A percentile compares a stretch with the other conserved stretches of the same genome.
Evolutionary conservation across 1,284 basidiomycete species (phyloP).

Genomic region (Chalciporus piperatoides): DNA sequence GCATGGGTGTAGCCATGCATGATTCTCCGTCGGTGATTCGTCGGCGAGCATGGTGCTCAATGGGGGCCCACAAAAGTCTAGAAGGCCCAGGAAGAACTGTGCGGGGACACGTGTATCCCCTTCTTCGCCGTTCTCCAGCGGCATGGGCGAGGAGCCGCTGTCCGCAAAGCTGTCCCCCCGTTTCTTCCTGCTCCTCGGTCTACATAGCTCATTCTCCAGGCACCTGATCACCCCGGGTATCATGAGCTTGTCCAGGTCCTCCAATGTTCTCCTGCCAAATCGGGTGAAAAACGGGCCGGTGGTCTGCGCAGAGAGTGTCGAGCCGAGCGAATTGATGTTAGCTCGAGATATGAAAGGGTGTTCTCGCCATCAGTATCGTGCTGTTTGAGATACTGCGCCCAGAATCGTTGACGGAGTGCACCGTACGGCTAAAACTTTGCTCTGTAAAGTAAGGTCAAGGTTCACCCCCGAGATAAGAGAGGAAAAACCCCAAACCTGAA

Average conservation of each 20-base stretch:
- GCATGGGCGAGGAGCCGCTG: conserved; percentile 41
- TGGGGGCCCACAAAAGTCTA: conserved; percentile 64
- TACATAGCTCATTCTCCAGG: conserved; percentile 75
- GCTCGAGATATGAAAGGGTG: too few species aligned
- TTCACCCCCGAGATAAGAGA: conserved; percentile 16
- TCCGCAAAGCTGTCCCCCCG: conserved; percentile 40
- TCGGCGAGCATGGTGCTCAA: conserved; percentile 29
- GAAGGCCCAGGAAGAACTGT: conserved; percentile 43
- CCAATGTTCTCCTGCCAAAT: conserved; percentile 61
- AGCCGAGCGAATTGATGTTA: too few species aligned
- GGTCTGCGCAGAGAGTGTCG: conserved; percentile 81
- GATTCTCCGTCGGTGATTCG: conserved; percentile 22
- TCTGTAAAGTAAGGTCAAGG: conserved; percentile 30
- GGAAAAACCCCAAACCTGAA: conserved; percentile 46
- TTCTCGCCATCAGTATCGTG: too few species aligned
- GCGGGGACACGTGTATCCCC: conserved; percentile 14
- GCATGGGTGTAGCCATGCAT: conserved; percentile 10
- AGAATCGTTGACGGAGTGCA: conserved; percentile 86
- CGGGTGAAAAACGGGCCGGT: conserved; percentile 78
- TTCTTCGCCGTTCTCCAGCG: conserved; percentile 45
- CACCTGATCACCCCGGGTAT: conserved; percentile 77
- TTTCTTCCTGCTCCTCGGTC: conserved; percentile 69
- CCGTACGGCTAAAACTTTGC: conserved; percentile 96
- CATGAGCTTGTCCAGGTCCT: conserved; percentile 76
- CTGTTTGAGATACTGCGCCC: conserved; percentile 93